These are phyloP conservation scores for Entomortierella chlamydospora DNA, from an alignment of 192 early-diverging fungal species.

Conservation along the genomic window DNA sequence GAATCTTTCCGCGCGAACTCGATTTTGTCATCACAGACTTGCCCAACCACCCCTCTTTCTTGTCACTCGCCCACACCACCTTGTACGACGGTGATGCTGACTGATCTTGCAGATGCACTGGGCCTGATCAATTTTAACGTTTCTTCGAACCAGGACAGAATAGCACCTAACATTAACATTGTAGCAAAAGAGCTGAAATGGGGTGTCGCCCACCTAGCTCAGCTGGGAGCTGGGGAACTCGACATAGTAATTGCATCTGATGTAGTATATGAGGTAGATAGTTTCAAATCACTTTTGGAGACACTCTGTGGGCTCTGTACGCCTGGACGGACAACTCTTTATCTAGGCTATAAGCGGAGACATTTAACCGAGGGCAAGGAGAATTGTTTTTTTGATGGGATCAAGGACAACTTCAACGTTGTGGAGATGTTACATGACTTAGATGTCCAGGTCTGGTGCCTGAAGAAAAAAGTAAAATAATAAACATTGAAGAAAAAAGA, in stretches of 20 bases:
- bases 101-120: slow-evolving; percentile 59
- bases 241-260: slow-evolving; percentile 64
- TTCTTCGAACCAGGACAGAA: slow-evolving; percentile 20
- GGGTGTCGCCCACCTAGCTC: slow-evolving; percentile 18
- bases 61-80: background rate
- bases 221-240: background rate
- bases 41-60: background rate
- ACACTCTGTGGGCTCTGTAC: slow-evolving; percentile 54
- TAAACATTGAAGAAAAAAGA: too few relatives aligned
- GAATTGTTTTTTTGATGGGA: slow-evolving; percentile 43
- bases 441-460: slow-evolving; percentile 15
- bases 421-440: slow-evolving; percentile 3
- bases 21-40: background rate
- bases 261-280: slow-evolving; percentile 58
- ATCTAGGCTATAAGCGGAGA: slow-evolving; percentile 60
- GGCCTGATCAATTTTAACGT: slow-evolving; percentile 56
- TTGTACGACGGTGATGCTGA: slow-evolving; percentile 41
- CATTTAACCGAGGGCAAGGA: slow-evolving; percentile 39
- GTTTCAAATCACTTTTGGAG: slow-evolving; percentile 44
- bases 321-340: slow-evolving; percentile 37
- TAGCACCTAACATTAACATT: slow-evolving; percentile 9
- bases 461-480: slow-evolving; percentile 6
- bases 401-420: slow-evolving; percentile 30
- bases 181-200: slow-evolving; percentile 17
- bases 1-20: background rate